These are phyloP conservation scores for Microstroma glucosiphilum DNA, from an alignment of 1,284 basidiomycete species.

Conservation along the genomic window DNA sequence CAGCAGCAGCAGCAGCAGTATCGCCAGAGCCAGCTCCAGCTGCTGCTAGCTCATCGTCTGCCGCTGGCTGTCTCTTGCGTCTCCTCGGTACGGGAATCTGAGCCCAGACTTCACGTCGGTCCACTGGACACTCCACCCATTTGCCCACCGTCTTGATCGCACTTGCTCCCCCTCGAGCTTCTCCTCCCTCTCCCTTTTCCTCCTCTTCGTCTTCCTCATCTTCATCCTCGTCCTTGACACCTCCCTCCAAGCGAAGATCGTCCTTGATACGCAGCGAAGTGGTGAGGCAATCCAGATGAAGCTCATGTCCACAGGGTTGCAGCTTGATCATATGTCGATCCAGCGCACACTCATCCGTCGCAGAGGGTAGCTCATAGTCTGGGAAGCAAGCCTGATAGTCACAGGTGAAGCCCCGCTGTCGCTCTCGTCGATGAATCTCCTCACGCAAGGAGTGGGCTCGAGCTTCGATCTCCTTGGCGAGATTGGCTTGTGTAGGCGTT, in stretches of 20 bases:
- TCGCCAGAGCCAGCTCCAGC: neutral
- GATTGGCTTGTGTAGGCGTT: conserved; percentile 2
- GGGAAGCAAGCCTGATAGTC: conserved; percentile 42
- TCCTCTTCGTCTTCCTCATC: conserved; percentile 17
- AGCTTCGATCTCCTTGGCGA: conserved; percentile 9
- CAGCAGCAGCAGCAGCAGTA: neutral
- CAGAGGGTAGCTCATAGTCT: conserved; percentile 6
- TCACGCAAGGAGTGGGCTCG: conserved; percentile 28
- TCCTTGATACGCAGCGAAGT: conserved; percentile 37
- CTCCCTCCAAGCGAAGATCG: conserved; percentile 5
- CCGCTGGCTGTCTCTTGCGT: neutral
- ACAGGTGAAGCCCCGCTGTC: conserved; percentile 33
- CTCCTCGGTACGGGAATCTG: conserved; percentile 28
- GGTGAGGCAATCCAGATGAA: conserved; percentile 44
- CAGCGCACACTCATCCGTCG: conserved; percentile 2
- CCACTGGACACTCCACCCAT: conserved; percentile 42
- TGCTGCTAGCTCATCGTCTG: neutral
- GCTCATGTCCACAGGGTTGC: conserved; percentile 39
- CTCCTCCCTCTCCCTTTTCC: conserved; percentile 9
- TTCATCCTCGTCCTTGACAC: conserved; percentile 12
- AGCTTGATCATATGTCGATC: conserved; percentile 28
- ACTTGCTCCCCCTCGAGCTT: neutral
- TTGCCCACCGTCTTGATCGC: conserved; percentile 26
- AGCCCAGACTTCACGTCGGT: conserved; percentile 43
- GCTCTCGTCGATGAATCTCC: conserved; percentile 32